Evolutionary conservation across 2,329 filamentous ascomycete species (phyloP).

Genomic region (Juglanconis oblonga): DNA sequence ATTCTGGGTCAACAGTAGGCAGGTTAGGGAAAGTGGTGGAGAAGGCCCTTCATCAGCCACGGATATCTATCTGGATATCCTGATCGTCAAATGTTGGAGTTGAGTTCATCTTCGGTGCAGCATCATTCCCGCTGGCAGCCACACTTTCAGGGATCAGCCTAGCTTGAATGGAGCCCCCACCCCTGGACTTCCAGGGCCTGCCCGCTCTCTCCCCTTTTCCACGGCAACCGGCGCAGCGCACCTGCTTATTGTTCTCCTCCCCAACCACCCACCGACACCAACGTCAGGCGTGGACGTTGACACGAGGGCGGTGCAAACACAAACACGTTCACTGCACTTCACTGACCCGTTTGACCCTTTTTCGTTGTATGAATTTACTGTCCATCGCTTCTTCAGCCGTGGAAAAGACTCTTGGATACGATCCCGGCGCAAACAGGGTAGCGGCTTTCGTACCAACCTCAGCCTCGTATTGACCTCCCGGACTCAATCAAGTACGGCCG

Average conservation of each 20-base stretch:
- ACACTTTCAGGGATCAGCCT: neutral
- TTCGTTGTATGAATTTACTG: neutral
- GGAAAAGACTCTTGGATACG: neutral
- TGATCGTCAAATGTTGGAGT: too few relatives aligned
- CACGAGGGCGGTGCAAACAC: neutral
- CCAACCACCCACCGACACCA: slow-evolving; percentile 6
- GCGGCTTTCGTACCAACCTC: neutral
- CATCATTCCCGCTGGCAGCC: neutral
- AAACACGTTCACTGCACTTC: neutral
- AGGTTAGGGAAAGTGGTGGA: too few relatives aligned
- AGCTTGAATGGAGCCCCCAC: neutral
- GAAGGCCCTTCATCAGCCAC: too few relatives aligned
- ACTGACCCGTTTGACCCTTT: neutral
- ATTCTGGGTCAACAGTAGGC: too few relatives aligned
- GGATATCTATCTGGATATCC: too few relatives aligned
- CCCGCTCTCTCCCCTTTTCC: slow-evolving; percentile 6
- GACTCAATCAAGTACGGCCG: neutral
- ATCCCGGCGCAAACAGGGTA: neutral
- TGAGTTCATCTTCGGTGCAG: too few relatives aligned
- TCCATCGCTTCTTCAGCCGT: neutral
- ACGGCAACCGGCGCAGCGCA: slow-evolving; percentile 11
- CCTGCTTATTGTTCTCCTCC: slow-evolving; percentile 3
- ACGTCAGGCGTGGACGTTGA: slow-evolving; percentile 10
- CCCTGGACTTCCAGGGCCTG: neutral
- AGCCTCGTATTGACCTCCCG: slow-evolving; percentile 15